Evolutionary conservation across 345 rosid species (phyloP).

Genomic region (Acer campestre): DNA sequence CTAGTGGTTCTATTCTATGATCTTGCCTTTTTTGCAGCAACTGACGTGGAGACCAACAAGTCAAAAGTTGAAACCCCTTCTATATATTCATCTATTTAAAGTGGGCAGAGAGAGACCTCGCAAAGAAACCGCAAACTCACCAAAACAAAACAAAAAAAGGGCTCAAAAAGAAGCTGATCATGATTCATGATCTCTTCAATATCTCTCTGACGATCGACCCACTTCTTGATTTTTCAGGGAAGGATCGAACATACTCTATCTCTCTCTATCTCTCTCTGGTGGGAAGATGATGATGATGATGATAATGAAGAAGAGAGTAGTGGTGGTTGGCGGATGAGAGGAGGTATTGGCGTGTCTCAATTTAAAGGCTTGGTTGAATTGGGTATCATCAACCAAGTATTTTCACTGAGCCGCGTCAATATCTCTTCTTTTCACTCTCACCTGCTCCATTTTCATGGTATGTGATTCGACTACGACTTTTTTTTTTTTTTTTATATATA

Average conservation of each 20-base stretch:
- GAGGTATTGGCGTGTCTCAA: constrained; percentile 56
- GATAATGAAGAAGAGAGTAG: constrained; percentile 12
- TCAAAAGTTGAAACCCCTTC: not conserved
- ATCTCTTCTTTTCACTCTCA: constrained; percentile 32
- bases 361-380: constrained; percentile 36
- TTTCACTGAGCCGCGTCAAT: constrained; percentile 63
- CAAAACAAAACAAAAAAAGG: not conserved
- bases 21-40: constrained; percentile 1
- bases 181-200: not conserved
- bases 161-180: not conserved
- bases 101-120: not conserved
- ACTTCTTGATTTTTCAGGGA: not conserved
- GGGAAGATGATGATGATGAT: not conserved
- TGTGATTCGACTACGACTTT: not conserved
- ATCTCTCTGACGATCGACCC: too few relatives aligned
- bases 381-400: constrained; percentile 18
- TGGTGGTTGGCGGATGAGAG: not conserved
- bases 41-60: constrained; percentile 11
- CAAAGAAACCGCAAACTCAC: not conserved
- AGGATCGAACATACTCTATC: constrained; percentile 4
- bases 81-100: not conserved
- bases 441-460: constrained; percentile 10
- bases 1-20: not conserved
- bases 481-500: not conserved
- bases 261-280: not conserved